These are phyloP conservation scores for Keqinozyma sinolaborantium DNA, from an alignment of 1,139 yeast genomes.

Conservation along the genomic window DNA sequence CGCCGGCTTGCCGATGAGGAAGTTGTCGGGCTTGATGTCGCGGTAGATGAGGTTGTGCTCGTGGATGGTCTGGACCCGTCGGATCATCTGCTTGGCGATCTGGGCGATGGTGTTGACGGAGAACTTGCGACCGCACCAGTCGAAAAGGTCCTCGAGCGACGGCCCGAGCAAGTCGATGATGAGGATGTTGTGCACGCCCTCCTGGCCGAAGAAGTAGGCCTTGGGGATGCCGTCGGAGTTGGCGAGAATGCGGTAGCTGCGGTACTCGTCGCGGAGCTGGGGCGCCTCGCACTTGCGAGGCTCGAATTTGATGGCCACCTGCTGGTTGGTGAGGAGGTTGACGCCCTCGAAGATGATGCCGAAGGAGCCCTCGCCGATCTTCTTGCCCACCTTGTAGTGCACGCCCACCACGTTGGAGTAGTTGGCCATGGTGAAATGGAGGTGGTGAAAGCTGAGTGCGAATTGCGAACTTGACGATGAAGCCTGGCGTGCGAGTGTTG, in stretches of 20 bases:
- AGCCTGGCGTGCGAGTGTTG: slow-evolving; percentile 50
- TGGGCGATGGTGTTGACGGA: slow-evolving; percentile 69
- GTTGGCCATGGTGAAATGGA: slow-evolving; percentile 9
- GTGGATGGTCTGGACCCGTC: slow-evolving; percentile 63
- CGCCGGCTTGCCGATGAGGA: slow-evolving; percentile 66
- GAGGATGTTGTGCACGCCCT: slow-evolving; percentile 71
- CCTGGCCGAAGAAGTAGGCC: slow-evolving; percentile 79
- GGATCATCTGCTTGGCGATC: slow-evolving; percentile 73
- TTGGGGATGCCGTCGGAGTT: slow-evolving; percentile 66
- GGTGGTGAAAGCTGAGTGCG: slow-evolving; percentile 2
- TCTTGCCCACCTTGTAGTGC: slow-evolving; percentile 93
- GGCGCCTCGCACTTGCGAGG: slow-evolving; percentile 81
- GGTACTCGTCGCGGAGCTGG: slow-evolving; percentile 71
- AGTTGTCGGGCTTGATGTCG: slow-evolving; percentile 77
- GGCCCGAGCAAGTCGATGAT: slow-evolving; percentile 77
- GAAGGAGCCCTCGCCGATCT: slow-evolving; percentile 97
- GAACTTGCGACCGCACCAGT: slow-evolving; percentile 76
- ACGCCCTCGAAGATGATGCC: slow-evolving; percentile 96
- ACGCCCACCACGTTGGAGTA: slow-evolving; percentile 47
- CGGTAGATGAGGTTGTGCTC: slow-evolving; percentile 68
- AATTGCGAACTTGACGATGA: slow-evolving; percentile 3
- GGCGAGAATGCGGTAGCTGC: slow-evolving; percentile 63
- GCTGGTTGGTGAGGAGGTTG: slow-evolving; percentile 72
- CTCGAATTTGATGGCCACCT: slow-evolving; percentile 77
- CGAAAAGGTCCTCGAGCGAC: slow-evolving; percentile 72